Evolutionary conservation across 257 asterid species (phyloP), one percentile per base, ranked within the genome.

Genomic region (Marsdenia floribunda): DNA sequence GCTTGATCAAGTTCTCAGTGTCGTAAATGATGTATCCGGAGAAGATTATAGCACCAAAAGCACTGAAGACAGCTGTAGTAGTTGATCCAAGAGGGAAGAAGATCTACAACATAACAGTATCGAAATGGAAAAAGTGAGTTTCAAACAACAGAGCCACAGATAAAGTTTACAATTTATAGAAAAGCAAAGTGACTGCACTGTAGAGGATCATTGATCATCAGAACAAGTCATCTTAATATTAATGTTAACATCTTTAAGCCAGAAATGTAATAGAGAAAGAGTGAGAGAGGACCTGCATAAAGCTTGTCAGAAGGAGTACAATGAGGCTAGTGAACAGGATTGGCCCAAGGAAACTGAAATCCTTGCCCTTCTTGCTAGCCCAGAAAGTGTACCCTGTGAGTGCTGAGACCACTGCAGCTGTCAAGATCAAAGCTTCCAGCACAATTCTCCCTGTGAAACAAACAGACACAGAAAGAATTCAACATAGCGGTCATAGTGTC

Each of bases 361-460:
- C 99, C 77, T 92, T 91, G 80, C 99, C 99, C 90, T 82, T 92
- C 90, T 82, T 95, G 52, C 98, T 77, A 84, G 99, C 99, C 99
- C 99, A 95, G 94, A 95, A 95, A 57, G 99, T 95, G 75, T 95
- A 95, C 5, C 93, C 96, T 53, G 96, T 95, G 77, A 95, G 85
- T 71, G 90, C 97, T 22, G 83, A 72, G 77, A 95, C 98, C 46
- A 95, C 99, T 22, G 98, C 98, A 26, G 96, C 89, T 58, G 99
- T 95, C 93, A 95, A 76, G 85, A 95, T 79, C 66, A 95, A 83
- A 73, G 99, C 99, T 80, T 95, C 94, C 24, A 95, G 98, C 85
- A 92, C 97, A 70, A 92, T 86, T 81, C 81, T 82, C 77, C 98
- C 99, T 95, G 94, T 40, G 75, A 76, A 59, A 54, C 61, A 53